Percentiles rank a stretch among this genome's conserved stretches.
These are phyloP conservation scores for Tylopilus sp. DNA, from an alignment of 768 basidiomycete genomes.

Conservation along the genomic window DNA sequence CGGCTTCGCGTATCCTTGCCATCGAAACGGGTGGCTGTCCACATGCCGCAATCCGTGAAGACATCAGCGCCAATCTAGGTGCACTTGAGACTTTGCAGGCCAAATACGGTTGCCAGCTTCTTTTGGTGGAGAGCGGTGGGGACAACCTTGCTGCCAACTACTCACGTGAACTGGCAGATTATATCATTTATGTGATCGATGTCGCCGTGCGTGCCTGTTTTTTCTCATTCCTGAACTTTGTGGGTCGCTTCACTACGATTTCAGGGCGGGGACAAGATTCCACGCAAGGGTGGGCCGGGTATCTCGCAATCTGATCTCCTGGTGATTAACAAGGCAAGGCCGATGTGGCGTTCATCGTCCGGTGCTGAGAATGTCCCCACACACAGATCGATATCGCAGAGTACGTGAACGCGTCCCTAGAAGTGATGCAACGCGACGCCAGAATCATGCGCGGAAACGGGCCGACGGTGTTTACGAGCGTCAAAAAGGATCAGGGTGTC, in stretches of 20 bases:
- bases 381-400: constrained; percentile 87
- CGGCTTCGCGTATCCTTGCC: constrained; percentile 80
- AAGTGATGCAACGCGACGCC: constrained; percentile 92
- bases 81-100: constrained; percentile 93
- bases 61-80: constrained; percentile 96
- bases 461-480: constrained; percentile 87
- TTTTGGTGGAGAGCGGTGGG: constrained; percentile 95
- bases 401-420: constrained; percentile 87
- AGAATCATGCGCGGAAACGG: constrained; percentile 93
- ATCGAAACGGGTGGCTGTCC: constrained; percentile 99
- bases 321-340: constrained; percentile 85
- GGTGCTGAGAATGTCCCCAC: not conserved
- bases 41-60: constrained; percentile 96
- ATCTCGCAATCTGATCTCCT: constrained; percentile 95
- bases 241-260: constrained; percentile 3
- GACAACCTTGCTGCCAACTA: constrained; percentile 98
- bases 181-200: constrained; percentile 92
- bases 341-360: not conserved
- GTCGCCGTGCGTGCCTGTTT: constrained; percentile 55
- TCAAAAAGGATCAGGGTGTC: constrained; percentile 75
- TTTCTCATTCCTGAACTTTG: not conserved
- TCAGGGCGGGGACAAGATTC: constrained; percentile 97
- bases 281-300: constrained; percentile 95
- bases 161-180: constrained; percentile 93
- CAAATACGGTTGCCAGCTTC: constrained; percentile 82